phyloP scores from a whole-genome alignment of 768 basidiomycete species.

The Ramaria sp. region DNA sequence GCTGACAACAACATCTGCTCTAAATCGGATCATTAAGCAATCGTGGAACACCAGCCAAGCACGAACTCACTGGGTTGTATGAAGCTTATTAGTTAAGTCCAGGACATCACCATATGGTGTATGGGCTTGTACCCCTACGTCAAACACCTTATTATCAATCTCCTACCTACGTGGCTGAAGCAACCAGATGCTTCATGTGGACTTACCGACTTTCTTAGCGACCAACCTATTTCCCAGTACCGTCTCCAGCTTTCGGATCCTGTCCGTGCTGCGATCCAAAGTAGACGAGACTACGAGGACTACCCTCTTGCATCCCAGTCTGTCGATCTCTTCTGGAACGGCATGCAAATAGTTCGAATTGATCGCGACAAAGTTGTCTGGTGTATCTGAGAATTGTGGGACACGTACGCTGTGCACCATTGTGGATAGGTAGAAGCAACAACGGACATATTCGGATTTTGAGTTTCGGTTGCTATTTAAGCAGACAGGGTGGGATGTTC shows the following conservation, averaged over 20 bases:
- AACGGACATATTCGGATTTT: too few relatives aligned
- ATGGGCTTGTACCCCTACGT: not conserved
- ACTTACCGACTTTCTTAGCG: conserved; percentile 3
- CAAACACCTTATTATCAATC: not conserved
- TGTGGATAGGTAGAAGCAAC: too few relatives aligned
- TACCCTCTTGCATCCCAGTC: not conserved
- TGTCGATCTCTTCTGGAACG: not conserved
- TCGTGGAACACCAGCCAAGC: not conserved
- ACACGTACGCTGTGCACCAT: not conserved
- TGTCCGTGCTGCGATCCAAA: not conserved
- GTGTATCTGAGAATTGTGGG: conserved; percentile 4
- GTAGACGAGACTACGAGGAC: not conserved
- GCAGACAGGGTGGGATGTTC: too few relatives aligned
- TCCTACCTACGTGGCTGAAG: not conserved
- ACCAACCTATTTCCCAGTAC: not conserved
- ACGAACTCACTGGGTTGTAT: not conserved
- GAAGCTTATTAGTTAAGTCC: not conserved
- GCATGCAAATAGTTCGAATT: not conserved
- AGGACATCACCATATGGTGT: conserved; percentile 2
- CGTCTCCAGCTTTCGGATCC: not conserved
- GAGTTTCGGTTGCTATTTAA: too few relatives aligned
- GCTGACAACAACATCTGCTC: conserved; percentile 1
- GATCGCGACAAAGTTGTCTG: not conserved
- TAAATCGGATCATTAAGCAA: not conserved
- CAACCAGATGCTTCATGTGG: not conserved